A percentile compares a stretch with the other conserved stretches of the same genome.
Conservation (phyloP, 768 basidiomycete species). For the Tricholoma flavovirens region DNA sequence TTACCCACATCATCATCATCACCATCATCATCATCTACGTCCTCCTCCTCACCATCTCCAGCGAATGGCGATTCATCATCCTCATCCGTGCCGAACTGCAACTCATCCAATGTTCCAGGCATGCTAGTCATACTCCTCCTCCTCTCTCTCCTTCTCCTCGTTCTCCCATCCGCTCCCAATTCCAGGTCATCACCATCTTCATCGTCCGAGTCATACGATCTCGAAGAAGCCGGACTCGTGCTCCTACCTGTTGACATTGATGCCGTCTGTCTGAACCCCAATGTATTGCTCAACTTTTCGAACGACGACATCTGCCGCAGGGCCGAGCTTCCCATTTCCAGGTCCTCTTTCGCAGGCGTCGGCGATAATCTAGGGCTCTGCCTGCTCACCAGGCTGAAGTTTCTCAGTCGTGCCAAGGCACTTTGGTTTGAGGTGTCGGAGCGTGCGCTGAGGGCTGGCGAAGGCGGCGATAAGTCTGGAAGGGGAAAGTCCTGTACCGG, state of each 20-base stretch:
- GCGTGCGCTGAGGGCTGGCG: slow-evolving; percentile 89
- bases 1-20: slow-evolving; percentile 58
- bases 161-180: slow-evolving; percentile 34
- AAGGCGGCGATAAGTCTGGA: slow-evolving; percentile 80
- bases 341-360: slow-evolving; percentile 26
- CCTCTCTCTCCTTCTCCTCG: slow-evolving; percentile 36
- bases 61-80: slow-evolving; percentile 33
- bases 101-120: slow-evolving; percentile 75
- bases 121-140: slow-evolving; percentile 75
- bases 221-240: slow-evolving; percentile 52
- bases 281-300: slow-evolving; percentile 59
- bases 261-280: slow-evolving; percentile 43
- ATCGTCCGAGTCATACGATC: slow-evolving; percentile 50
- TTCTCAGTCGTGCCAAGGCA: slow-evolving; percentile 65
- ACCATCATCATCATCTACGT: slow-evolving; percentile 31
- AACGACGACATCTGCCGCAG: slow-evolving; percentile 73
- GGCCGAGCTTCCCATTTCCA: slow-evolving; percentile 30
- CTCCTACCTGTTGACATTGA: slow-evolving; percentile 32
- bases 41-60: slow-evolving; percentile 29
- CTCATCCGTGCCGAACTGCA: slow-evolving; percentile 50
- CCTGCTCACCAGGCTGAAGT: slow-evolving; percentile 66
- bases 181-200: slow-evolving; percentile 40
- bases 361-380: slow-evolving; percentile 22
- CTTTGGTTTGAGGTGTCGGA: slow-evolving; percentile 80
- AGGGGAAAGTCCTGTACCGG: slow-evolving; percentile 73